Evolutionary conservation across 352 stramenopile species (phyloP).

Genomic region (Achlya hypogyna): DNA sequence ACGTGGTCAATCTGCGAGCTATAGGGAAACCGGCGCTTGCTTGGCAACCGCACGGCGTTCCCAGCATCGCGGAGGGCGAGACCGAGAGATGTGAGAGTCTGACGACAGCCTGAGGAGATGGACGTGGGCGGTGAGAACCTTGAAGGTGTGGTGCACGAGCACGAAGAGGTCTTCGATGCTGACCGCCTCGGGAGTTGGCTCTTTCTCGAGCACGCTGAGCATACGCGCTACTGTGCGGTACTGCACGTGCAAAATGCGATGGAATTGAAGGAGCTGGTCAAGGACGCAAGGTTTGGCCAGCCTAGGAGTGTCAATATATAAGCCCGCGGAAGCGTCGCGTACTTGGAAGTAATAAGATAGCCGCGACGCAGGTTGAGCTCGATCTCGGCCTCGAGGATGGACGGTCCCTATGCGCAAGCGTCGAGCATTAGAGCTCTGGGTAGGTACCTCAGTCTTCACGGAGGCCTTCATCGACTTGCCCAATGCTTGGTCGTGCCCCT

Average conservation of each 20-base stretch:
- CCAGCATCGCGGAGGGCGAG: conserved; percentile 57
- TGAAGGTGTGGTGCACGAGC: neutral
- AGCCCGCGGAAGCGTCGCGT: neutral
- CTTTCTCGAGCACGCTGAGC: neutral
- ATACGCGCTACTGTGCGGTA: conserved; percentile 6
- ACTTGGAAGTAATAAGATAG: conserved; percentile 18
- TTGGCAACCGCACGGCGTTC: conserved; percentile 65
- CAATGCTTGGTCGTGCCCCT: conserved; percentile 7
- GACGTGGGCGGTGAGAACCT: too few species aligned
- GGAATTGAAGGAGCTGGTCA: conserved; percentile 18
- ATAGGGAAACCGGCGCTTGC: conserved; percentile 68
- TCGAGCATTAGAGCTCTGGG: neutral
- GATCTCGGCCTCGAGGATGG: conserved; percentile 11
- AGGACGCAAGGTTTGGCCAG: conserved; percentile 4
- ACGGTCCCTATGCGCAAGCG: neutral
- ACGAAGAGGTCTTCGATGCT: neutral
- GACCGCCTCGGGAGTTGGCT: neutral
- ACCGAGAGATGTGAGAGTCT: too few species aligned
- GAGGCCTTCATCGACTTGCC: conserved; percentile 20
- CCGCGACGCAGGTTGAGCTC: conserved; percentile 16
- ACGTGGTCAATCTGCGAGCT: conserved; percentile 74
- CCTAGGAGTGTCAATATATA: neutral
- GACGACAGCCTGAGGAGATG: too few species aligned
- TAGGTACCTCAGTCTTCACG: conserved; percentile 5
- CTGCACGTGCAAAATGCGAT: conserved; percentile 14